Conservation (phyloP, 2,329 filamentous ascomycete genomes). For the Fusarium sp. region DNA sequence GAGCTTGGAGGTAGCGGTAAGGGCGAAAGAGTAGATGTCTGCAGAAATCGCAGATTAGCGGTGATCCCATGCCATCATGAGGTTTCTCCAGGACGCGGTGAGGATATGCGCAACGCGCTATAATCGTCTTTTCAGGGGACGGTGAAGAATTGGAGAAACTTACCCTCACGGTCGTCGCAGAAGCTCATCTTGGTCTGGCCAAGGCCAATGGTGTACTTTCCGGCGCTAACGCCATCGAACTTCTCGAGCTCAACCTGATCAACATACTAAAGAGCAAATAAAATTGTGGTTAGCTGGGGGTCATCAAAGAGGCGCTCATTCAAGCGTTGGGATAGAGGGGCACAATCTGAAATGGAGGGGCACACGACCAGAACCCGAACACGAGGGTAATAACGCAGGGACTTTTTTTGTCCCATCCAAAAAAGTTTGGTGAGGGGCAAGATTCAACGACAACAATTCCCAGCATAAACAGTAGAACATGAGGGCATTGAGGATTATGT, state of each 20-base stretch:
- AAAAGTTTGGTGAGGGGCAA: slow-evolving; percentile 38
- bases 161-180: slow-evolving; percentile 89
- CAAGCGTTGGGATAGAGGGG: slow-evolving; percentile 36
- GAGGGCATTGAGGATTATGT: slow-evolving; percentile 10
- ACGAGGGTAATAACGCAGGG: slow-evolving; percentile 32
- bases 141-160: slow-evolving; percentile 26
- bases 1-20: slow-evolving; percentile 81
- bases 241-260: slow-evolving; percentile 85
- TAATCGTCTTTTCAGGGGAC: slow-evolving; percentile 10
- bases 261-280: slow-evolving; percentile 70
- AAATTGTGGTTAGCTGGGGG: slow-evolving; percentile 42
- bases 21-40: slow-evolving; percentile 89
- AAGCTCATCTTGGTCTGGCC: slow-evolving; percentile 94
- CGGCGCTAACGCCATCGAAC: slow-evolving; percentile 82
- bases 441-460: slow-evolving; percentile 21
- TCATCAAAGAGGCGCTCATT: slow-evolving; percentile 23
- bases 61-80: slow-evolving; percentile 7
- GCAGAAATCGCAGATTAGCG: slow-evolving; percentile 24
- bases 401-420: slow-evolving; percentile 27
- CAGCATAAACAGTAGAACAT: slow-evolving; percentile 8
- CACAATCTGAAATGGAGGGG: slow-evolving; percentile 37
- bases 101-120: slow-evolving; percentile 16
- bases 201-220: slow-evolving; percentile 91
- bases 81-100: not conserved
- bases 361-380: slow-evolving; percentile 38